These are phyloP conservation scores for Phytopythium oedochilum DNA, from an alignment of 352 stramenopile genomes.

Conservation along the genomic window DNA sequence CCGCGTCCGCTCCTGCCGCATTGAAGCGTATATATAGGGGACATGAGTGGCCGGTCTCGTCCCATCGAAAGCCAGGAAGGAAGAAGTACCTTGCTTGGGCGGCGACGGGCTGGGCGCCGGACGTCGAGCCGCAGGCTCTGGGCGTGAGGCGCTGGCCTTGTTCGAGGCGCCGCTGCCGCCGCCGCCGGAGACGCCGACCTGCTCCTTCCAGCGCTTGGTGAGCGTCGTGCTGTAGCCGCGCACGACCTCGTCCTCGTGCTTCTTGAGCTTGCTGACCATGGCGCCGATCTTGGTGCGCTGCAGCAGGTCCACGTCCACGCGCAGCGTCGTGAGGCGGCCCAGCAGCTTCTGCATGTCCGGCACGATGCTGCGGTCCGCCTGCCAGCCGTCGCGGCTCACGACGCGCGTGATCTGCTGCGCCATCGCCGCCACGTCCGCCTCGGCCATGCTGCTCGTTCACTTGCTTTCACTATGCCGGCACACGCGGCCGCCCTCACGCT, in stretches of 20 bases:
- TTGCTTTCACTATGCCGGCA: neutral
- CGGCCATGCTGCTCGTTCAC: slow-evolving; percentile 20
- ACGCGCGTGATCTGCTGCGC: slow-evolving; percentile 66
- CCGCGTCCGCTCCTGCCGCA: slow-evolving; percentile 18
- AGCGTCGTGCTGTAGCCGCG: slow-evolving; percentile 75
- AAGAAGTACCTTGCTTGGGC: slow-evolving; percentile 18
- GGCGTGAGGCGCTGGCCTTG: slow-evolving; percentile 8
- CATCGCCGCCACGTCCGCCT: slow-evolving; percentile 59
- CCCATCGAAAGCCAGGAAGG: too few species aligned
- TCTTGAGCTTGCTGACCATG: slow-evolving; percentile 81
- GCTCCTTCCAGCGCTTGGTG: slow-evolving; percentile 78
- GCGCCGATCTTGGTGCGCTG: slow-evolving; percentile 75
- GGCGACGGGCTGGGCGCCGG: slow-evolving; percentile 19
- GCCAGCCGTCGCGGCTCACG: slow-evolving; percentile 60
- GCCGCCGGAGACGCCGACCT: slow-evolving; percentile 43
- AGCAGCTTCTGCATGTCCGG: slow-evolving; percentile 65
- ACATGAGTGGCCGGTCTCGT: neutral
- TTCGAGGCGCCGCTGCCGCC: neutral
- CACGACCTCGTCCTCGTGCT: slow-evolving; percentile 80
- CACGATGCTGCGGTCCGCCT: slow-evolving; percentile 46
- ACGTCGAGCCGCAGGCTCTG: slow-evolving; percentile 1
- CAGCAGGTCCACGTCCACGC: slow-evolving; percentile 72
- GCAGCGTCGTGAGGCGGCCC: slow-evolving; percentile 66
- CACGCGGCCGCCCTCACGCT: neutral
- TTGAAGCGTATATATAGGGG: neutral